Evolutionary conservation across 176 grass and related monocot genomes (phyloP), one percentile per base, ranked within the genome.

Genomic region (Themeda triandra): DNA sequence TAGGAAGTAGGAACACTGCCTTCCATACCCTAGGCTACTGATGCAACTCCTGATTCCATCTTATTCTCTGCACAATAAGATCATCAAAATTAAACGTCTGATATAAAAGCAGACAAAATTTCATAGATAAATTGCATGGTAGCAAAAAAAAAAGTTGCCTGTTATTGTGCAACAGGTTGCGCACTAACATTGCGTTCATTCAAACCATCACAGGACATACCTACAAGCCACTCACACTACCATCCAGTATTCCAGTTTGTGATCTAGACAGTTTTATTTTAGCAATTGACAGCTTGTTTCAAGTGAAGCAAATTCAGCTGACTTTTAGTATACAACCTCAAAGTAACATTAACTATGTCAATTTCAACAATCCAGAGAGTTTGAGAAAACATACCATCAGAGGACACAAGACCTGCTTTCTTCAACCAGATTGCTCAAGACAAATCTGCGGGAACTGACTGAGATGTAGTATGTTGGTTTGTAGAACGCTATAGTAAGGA

Each of bases 301-400:
- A 65, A 19, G n/a, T 49, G 48, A 32, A 49, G 23, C 24, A 63
- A 10, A 56, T 63, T 56, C 12, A 8, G 18, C 14, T 11, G 27
- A 41, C 6, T 31, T 66, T 54, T 54, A 27, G 68, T 49, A 78
- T 25, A 71, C 7, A 40, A 30, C 51, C 25, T 14, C 13, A 9
- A 15, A 65, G 32, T 77, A 53, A 65, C 10, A 81, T 41, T 86
- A 77, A 77, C 18, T 8, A 33, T 0, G 77, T 35, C n/a, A 41
- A n/a, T 54, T 54, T 71, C 36, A 18, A 32, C 32, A 65, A 58
- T 71, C 3, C 19, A 77, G 56, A 44, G 0, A 81, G 17, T 66
- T 33, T 42, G 67, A 63, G 39, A 69, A 54, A 74, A 12, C 76
- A 21, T 88, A 95, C 93, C 93, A 40, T 95, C 87, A 83, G 79